Evolutionary conservation across 2,329 filamentous ascomycete genomes (phyloP).

Genomic region (Chaetomium olivaceum): DNA sequence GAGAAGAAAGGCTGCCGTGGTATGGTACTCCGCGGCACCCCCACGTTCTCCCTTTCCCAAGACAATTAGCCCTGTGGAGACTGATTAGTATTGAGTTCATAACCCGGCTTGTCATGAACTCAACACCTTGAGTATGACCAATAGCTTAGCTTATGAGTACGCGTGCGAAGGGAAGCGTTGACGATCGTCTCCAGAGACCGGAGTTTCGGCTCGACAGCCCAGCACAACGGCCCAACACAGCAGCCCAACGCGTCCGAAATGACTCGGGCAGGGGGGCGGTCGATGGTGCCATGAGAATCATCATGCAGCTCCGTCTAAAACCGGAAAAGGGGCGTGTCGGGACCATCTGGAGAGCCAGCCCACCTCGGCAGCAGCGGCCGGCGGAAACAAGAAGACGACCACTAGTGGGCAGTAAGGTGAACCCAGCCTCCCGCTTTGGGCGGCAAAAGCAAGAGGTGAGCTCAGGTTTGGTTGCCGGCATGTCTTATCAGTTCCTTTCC

Average conservation of each 20-base stretch:
- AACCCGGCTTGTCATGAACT: background rate
- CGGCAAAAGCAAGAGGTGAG: background rate
- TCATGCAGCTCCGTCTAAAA: background rate
- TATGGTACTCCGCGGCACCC: background rate
- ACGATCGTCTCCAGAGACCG: background rate
- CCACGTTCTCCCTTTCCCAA: background rate
- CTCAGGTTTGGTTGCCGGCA: background rate
- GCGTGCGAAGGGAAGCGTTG: background rate
- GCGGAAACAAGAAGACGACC: background rate
- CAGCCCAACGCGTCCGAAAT: background rate
- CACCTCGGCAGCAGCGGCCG: background rate
- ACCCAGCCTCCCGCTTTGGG: background rate
- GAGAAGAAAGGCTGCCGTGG: background rate
- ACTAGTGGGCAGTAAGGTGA: background rate
- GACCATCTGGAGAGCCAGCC: background rate
- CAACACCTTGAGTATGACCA: background rate
- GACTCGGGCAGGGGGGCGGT: background rate
- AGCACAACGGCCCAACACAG: background rate
- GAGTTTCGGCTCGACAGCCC: background rate
- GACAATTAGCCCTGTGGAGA: background rate
- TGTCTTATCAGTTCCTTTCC: background rate
- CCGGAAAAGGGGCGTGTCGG: background rate
- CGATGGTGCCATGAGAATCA: background rate
- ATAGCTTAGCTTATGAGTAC: background rate
- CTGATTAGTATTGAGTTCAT: background rate